A percentile compares a stretch with the other conserved stretches of the same genome.
These are phyloP conservation scores for Eucalyptus guilfoylei DNA, from an alignment of 345 rosid species.

Conservation along the genomic window DNA sequence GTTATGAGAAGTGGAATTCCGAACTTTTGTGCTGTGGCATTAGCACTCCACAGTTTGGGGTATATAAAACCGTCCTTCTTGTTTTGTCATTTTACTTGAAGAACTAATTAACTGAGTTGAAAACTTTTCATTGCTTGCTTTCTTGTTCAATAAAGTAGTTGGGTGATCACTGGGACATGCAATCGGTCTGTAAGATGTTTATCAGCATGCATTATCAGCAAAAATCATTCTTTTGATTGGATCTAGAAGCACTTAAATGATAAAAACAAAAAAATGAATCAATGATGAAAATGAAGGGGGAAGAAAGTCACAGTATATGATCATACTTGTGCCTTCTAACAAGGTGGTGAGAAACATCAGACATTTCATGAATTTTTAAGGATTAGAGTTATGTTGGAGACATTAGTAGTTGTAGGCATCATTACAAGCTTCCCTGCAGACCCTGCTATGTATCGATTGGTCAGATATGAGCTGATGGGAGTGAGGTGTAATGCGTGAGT, in stretches of 20 bases:
- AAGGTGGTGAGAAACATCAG: not conserved
- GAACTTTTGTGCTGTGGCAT: slow-evolving; percentile 88
- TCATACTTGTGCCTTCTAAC: not conserved
- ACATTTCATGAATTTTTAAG: not conserved
- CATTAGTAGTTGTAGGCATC: not conserved
- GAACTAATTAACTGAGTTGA: not conserved
- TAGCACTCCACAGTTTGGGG: slow-evolving; percentile 80
- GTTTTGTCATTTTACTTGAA: not conserved
- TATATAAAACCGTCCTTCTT: slow-evolving; percentile 5
- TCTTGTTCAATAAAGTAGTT: not conserved
- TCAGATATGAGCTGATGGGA: not conserved
- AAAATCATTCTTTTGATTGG: not conserved
- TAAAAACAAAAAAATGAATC: not conserved
- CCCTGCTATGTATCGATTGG: not conserved
- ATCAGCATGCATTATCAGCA: not conserved
- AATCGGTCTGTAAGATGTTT: not conserved
- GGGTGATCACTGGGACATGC: not conserved
- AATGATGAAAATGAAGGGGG: not conserved
- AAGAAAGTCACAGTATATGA: not conserved
- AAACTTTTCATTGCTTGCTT: not conserved
- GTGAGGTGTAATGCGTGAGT: not conserved
- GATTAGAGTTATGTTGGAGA: not conserved
- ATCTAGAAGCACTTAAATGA: not conserved
- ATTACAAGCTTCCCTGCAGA: not conserved
- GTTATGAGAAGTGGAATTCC: slow-evolving; percentile 89